Base-by-base conservation (phyloP, 2,329 filamentous ascomycete genomes). In the Ambrosiella cleistominuta region DNA sequence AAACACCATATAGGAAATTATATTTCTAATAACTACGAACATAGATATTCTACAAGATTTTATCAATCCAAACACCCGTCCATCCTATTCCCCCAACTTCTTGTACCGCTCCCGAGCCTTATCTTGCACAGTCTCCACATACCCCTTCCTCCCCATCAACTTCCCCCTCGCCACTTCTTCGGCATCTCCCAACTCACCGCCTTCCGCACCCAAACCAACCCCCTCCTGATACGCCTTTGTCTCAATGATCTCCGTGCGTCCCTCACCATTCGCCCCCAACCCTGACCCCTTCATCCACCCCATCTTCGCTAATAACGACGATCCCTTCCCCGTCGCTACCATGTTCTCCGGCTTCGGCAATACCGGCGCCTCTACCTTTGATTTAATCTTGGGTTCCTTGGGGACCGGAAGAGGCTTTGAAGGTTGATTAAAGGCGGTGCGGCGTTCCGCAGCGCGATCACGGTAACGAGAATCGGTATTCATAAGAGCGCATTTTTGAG, bases 271-370 rank as follows among this genome's bases (percentile, higher is more conserved):
- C 0, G 77, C 80, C 1, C 84, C 84, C 3, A 87, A 71, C 0
- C 84, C 83, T 59, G 76, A 74, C 7, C 84, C 83, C 0, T 75
- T 72, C 19, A 72, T 79, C 83, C 83, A 87, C 35, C 84, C 84
- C 79, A 86, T 85, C 71, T 86, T 87, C 44, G 81, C 79, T 44
- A 88, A 72, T 65, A 87, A 74, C 2, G 80, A 79, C 0, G 81
- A 81, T 11, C 83, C 82, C 67, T 83, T 86, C 40, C 79, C 54
- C 67, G 66, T 19, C 8, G 27, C 47, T 15, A 39, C 55, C n/a
- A n/a, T 50, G 44, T 38, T 47, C 5, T 47, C 37, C 9, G 36
- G 17, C 38, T 37, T 40, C 6, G 50, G 9, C 7, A 7, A 13
- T 17, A 27, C 44, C 6, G 51, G 12, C 27, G 15, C 35, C 40